These are phyloP conservation scores for Phytophthora pisi DNA, from an alignment of 352 stramenopile species.

Conservation along the genomic window DNA sequence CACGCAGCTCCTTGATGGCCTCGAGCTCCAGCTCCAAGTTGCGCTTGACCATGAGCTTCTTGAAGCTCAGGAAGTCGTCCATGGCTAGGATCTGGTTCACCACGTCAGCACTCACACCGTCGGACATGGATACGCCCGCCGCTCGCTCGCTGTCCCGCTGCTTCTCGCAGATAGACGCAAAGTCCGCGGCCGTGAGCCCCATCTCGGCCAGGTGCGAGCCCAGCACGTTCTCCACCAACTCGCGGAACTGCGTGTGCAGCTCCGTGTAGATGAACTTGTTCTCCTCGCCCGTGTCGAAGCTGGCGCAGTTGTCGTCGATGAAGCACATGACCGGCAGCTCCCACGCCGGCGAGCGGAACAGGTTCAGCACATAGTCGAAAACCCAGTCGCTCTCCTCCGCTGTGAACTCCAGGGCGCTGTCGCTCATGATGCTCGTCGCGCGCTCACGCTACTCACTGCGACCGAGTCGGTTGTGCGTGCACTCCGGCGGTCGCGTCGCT, in stretches of 20 bases:
- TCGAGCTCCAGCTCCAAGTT: constrained; percentile 92
- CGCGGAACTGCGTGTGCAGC: constrained; percentile 82
- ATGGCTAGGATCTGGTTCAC: constrained; percentile 90
- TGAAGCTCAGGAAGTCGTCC: constrained; percentile 92
- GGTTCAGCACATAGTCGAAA: constrained; percentile 89
- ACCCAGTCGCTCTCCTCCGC: constrained; percentile 82
- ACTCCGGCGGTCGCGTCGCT: constrained; percentile 24
- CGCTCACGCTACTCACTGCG: neutral
- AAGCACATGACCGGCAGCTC: constrained; percentile 90
- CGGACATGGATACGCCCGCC: constrained; percentile 21
- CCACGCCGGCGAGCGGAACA: constrained; percentile 89
- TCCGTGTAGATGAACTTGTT: constrained; percentile 92
- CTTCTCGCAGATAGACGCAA: constrained; percentile 82
- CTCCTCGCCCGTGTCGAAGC: constrained; percentile 89
- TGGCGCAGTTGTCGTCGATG: constrained; percentile 90
- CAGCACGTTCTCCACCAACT: constrained; percentile 80
- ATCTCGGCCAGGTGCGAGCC: constrained; percentile 85
- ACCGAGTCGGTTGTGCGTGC: neutral
- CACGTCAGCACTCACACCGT: constrained; percentile 70
- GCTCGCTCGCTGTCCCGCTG: constrained; percentile 50
- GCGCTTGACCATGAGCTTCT: constrained; percentile 93
- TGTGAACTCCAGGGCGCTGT: constrained; percentile 45
- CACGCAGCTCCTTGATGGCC: constrained; percentile 79
- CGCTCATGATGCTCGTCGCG: constrained; percentile 7
- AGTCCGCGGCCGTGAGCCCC: constrained; percentile 82